Conservation (phyloP, 2,329 filamentous ascomycete species). For the Mycosphaerella arachidis region DNA sequence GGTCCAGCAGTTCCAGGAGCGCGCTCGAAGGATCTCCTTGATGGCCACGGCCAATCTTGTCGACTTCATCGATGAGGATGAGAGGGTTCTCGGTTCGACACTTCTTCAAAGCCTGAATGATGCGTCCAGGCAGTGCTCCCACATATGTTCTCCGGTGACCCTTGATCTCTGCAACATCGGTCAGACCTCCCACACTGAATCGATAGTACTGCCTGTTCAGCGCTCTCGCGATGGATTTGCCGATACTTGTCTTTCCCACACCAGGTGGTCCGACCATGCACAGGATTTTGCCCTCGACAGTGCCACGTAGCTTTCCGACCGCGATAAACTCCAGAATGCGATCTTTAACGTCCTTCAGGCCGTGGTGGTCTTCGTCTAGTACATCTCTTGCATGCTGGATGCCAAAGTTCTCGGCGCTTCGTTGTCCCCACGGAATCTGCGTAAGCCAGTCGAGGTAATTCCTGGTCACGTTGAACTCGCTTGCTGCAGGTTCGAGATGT, state of each 20-base stretch:
- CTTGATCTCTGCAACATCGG: conserved; percentile 98
- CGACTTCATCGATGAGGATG: conserved; percentile 93
- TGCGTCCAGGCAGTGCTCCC: conserved; percentile 87
- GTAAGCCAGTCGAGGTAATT: conserved; percentile 99
- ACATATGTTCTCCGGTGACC: conserved; percentile 95
- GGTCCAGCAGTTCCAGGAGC: conserved; percentile 86
- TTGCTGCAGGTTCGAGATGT: conserved; percentile 89
- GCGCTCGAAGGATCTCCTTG: conserved; percentile 96
- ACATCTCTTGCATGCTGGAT: conserved; percentile 88
- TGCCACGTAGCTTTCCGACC: conserved; percentile 92
- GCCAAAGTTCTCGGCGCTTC: conserved; percentile 93
- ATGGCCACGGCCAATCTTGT: conserved; percentile 95
- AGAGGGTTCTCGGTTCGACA: conserved; percentile 98
- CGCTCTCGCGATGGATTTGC: conserved; percentile 93
- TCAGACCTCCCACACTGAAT: conserved; percentile 94
- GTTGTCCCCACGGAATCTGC: conserved; percentile 94
- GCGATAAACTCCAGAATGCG: conserved; percentile 97
- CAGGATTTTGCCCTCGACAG: conserved; percentile 95
- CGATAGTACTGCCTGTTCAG: conserved; percentile 96
- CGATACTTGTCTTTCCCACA: conserved; percentile 98
- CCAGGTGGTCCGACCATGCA: conserved; percentile 96
- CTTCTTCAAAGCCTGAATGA: conserved; percentile 98
- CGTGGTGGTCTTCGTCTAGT: conserved; percentile 93
- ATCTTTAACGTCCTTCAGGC: conserved; percentile 96
- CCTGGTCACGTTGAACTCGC: conserved; percentile 96